Base-by-base conservation (phyloP, 768 basidiomycete species). In the Termitomyces bulborhizus region DNA sequence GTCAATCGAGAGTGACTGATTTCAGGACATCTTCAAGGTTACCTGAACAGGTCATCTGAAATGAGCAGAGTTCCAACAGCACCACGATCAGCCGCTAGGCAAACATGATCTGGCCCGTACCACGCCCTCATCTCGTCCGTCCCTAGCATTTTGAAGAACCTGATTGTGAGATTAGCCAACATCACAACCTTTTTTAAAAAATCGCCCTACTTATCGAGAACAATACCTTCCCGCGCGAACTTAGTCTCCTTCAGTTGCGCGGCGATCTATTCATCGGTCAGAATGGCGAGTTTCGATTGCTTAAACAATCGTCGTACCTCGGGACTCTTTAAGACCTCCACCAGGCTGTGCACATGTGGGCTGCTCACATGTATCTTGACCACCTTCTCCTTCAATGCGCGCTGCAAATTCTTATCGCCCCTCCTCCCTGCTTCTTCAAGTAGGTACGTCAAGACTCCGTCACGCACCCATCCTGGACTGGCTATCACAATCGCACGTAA, bases 71-170 rank as follows among this genome's bases (percentile, higher is more conserved):
- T 93, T 15, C 94, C 94, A 41, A 98, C 85, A 0, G 97, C 97
- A 0, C 94, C 95, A 47, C 97, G 79, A 65, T 95, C 91, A 36
- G 91, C 88, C 3, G 97, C 97, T 21, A 97, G 78, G 48, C 79
- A 76, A 53, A 99, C 97, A 69, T 99, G 97, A 47, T 91, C 86
- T 12, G 95, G 92, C 1, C 96, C 97, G 69, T 99, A 99, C 97
- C 97, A 99, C 4, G 97, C 97, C 53, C 97, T 81, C 76, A 95
- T 85, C 68, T 98, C 95, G 62, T 99, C 95, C 1, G 80, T 80
- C 0, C 88, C 93, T 29, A 98, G 81, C 93, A 95, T 98, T 70
- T 98, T 99, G 75, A 94, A 94, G 74, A 99, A 99, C 61, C 95
- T 98, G 60, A 2, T 32, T 60, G 13, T 39, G n/a, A 43, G 12